phyloP scores from a whole-genome alignment of 805 yeast species.

The Saccharomycopsis selenospora region DNA sequence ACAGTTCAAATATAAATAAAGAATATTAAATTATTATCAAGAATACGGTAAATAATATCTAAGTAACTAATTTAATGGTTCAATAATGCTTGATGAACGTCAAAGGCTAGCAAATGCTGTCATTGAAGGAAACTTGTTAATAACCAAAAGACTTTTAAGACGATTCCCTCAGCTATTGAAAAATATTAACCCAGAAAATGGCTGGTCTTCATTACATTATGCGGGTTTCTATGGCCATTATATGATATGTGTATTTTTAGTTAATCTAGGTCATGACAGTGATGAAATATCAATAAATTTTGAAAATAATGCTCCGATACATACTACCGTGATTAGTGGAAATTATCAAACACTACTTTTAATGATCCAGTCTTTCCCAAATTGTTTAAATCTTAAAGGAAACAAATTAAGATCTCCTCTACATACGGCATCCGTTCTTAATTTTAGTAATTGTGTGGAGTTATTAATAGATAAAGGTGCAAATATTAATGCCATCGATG shows the following conservation, averaged over 20 bases:
- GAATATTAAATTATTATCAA: too few relatives aligned
- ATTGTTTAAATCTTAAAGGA: conserved; percentile 43
- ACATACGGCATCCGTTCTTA: conserved; percentile 58
- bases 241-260: conserved; percentile 53
- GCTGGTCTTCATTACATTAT: conserved; percentile 81
- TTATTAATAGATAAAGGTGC: conserved; percentile 70
- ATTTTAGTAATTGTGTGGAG: conserved; percentile 56
- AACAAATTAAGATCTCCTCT: conserved; percentile 51
- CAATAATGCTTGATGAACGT: conserved; percentile 52
- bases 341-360: conserved; percentile 69
- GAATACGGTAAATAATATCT: too few relatives aligned
- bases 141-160: conserved; percentile 57
- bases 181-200: conserved; percentile 61
- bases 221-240: conserved; percentile 70
- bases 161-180: conserved; percentile 64
- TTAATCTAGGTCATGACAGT: conserved; percentile 50
- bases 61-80: too few relatives aligned
- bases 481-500: conserved; percentile 63
- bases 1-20: too few relatives aligned
- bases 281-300: conserved; percentile 46
- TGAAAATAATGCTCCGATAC: conserved; percentile 58
- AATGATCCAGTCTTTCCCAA: conserved; percentile 50
- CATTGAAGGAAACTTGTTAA: conserved; percentile 50
- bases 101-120: conserved; percentile 64
- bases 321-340: conserved; percentile 55